phyloP scores from a whole-genome alignment of 179 eudicot genomes.

The Beta corolliflora region DNA sequence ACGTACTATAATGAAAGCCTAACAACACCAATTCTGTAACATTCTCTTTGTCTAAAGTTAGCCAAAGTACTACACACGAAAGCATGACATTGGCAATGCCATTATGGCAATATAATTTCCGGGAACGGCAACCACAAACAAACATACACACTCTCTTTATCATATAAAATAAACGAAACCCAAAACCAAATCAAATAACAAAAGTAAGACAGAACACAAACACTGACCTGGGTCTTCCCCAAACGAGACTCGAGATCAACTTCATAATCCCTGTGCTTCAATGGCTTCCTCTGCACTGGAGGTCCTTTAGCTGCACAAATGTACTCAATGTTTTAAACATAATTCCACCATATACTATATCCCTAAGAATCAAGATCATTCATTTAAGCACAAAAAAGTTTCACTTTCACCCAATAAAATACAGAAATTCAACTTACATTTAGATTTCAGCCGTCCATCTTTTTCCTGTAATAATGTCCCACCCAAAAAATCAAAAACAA shows the following conservation, averaged over 20 bases:
- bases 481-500: background rate
- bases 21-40: background rate
- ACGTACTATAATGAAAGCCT: background rate
- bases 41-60: background rate
- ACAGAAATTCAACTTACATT: slow-evolving; percentile 43
- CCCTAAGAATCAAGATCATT: background rate
- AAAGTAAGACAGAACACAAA: background rate
- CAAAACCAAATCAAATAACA: background rate
- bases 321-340: background rate
- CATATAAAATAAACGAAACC: background rate
- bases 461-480: slow-evolving; percentile 43
- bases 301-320: slow-evolving; percentile 82
- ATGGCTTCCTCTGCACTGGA: slow-evolving; percentile 84
- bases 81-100: background rate
- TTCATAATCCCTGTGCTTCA: slow-evolving; percentile 96
- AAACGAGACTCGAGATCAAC: slow-evolving; percentile 95
- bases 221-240: slow-evolving; percentile 95
- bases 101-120: too few species aligned
- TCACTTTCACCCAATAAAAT: background rate
- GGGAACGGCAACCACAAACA: too few species aligned
- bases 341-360: background rate
- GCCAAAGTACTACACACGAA: background rate
- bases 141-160: too few species aligned
- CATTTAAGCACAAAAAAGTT: background rate
- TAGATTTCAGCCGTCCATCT: slow-evolving; percentile 54